Conservation (phyloP, 2,329 filamentous ascomycete species). For the Leptosphaerulina australis region DNA sequence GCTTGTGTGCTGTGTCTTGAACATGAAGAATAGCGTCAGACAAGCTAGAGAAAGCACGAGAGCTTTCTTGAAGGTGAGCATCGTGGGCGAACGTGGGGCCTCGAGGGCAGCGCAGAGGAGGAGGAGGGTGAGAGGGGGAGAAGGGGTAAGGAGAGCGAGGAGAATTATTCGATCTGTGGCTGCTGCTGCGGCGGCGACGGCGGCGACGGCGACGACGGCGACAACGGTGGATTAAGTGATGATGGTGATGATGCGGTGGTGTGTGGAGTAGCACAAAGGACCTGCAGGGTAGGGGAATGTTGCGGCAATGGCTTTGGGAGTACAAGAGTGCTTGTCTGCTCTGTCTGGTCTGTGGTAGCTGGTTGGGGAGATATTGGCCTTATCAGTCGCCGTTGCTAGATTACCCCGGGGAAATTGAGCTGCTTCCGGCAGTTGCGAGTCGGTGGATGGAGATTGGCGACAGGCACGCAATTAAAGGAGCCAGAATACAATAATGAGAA, state of each 20-base stretch:
- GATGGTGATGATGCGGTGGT: background rate
- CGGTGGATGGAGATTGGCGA: background rate
- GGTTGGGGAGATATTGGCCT: constrained; percentile 4
- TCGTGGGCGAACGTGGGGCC: constrained; percentile 48
- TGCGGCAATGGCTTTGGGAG: background rate
- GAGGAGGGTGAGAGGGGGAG: background rate
- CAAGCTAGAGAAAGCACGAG: constrained; percentile 73
- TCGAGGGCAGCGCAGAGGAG: background rate
- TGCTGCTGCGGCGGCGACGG: too few species aligned
- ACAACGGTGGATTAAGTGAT: background rate
- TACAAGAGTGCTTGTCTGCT: background rate
- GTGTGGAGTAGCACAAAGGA: background rate
- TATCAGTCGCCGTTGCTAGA: constrained; percentile 9
- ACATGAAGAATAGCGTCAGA: constrained; percentile 71
- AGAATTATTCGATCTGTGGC: too few species aligned
- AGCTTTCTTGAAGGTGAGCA: constrained; percentile 81
- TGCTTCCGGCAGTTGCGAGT: constrained; percentile 15
- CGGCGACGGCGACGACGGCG: too few species aligned
- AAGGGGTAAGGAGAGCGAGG: too few species aligned
- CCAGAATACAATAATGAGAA: background rate
- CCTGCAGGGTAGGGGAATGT: background rate
- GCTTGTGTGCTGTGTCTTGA: constrained; percentile 63
- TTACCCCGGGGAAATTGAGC: background rate
- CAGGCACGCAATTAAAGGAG: background rate
- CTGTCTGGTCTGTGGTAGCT: background rate